Percentiles rank a stretch among this genome's conserved stretches.
Evolutionary conservation across 2,329 filamentous ascomycete genomes (phyloP).

Genomic region (Tolypocladium cylindrosporum): DNA sequence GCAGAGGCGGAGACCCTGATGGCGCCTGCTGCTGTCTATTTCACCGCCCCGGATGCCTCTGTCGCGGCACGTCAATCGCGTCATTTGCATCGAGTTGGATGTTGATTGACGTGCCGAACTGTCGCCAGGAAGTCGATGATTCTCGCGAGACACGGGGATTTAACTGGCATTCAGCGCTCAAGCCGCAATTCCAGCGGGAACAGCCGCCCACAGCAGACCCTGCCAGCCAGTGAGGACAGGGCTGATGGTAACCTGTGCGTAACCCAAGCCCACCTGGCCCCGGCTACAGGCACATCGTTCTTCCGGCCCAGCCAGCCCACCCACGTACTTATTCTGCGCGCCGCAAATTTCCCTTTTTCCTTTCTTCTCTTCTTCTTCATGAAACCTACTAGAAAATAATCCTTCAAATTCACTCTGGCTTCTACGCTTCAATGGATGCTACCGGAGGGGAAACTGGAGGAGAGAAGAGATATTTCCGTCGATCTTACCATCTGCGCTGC

Average conservation of each 20-base stretch:
- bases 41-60: not conserved
- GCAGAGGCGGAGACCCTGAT: not conserved
- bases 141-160: not conserved
- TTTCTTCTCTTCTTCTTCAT: slow-evolving; percentile 18
- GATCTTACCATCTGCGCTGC: slow-evolving; percentile 40
- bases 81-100: not conserved
- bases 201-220: not conserved
- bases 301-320: slow-evolving; percentile 10
- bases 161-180: not conserved
- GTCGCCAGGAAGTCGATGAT: not conserved
- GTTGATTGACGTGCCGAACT: not conserved
- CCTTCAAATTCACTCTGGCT: slow-evolving; percentile 62
- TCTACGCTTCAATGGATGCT: slow-evolving; percentile 42
- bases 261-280: not conserved
- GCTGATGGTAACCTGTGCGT: not conserved
- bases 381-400: slow-evolving; percentile 35
- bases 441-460: slow-evolving; percentile 64
- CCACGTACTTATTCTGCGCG: not conserved
- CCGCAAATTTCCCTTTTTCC: not conserved
- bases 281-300: slow-evolving; percentile 11
- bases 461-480: slow-evolving; percentile 40
- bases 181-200: not conserved
- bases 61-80: not conserved
- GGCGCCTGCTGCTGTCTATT: not conserved
- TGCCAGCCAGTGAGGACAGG: not conserved